Percentiles rank a stretch among this genome's conserved stretches.
Evolutionary conservation across 176 grass and related monocot genomes (phyloP).

Genomic region (Calamus simplicifolius): DNA sequence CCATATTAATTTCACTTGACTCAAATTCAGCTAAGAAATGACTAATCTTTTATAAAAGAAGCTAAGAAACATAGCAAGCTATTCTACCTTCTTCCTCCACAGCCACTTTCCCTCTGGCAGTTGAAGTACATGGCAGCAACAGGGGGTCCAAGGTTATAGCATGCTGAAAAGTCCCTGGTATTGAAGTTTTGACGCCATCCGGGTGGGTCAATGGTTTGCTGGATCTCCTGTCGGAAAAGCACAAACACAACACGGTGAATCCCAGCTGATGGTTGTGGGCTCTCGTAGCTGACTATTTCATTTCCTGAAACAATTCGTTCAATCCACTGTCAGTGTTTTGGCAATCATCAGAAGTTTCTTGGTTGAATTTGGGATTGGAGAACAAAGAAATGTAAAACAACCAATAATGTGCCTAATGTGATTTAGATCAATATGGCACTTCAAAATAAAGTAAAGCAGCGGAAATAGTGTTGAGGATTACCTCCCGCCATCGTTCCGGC

Average conservation of each 20-base stretch:
- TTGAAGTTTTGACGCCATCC: slow-evolving; percentile 92
- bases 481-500: too few relatives aligned
- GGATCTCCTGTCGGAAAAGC: slow-evolving; percentile 70
- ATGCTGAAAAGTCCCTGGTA: slow-evolving; percentile 71
- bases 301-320: slow-evolving; percentile 65
- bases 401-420: too few relatives aligned
- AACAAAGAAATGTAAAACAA: too few relatives aligned
- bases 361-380: neutral
- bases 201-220: slow-evolving; percentile 54
- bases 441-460: too few relatives aligned
- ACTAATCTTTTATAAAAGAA: too few relatives aligned
- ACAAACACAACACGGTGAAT: slow-evolving; percentile 91
- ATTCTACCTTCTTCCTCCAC: slow-evolving; percentile 85
- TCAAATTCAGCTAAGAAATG: too few relatives aligned
- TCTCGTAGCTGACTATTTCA: slow-evolving; percentile 80
- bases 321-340: slow-evolving; percentile 5
- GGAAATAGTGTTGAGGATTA: too few relatives aligned
- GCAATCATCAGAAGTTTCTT: neutral
- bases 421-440: too few relatives aligned
- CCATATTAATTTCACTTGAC: too few relatives aligned
- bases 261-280: slow-evolving; percentile 59
- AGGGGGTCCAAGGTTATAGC: slow-evolving; percentile 65
- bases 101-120: slow-evolving; percentile 78
- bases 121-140: slow-evolving; percentile 85
- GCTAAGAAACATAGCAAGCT: too few relatives aligned